phyloP scores from a whole-genome alignment of 139 green algal genomes.

The Bryopsis sp. region DNA sequence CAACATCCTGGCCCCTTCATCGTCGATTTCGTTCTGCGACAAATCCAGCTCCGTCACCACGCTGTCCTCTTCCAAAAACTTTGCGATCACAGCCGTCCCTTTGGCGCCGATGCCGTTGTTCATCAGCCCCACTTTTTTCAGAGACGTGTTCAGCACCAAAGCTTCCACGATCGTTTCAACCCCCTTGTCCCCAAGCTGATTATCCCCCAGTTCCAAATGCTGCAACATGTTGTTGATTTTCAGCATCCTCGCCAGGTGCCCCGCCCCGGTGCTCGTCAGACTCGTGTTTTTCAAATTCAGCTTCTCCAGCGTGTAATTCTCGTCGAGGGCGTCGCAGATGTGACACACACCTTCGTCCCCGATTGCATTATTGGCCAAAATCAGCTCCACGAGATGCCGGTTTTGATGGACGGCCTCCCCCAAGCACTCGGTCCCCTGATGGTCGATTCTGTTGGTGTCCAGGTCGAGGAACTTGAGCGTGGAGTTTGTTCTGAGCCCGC shows the following conservation, averaged over 20 bases:
- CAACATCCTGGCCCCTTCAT: background rate
- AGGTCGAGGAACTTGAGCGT: background rate
- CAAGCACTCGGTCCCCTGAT: background rate
- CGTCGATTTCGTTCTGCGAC: background rate
- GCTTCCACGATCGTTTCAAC: background rate
- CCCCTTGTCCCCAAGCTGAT: conserved; percentile 8
- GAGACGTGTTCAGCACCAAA: background rate
- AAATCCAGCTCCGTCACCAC: conserved; percentile 1
- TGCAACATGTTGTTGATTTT: conserved; percentile 5
- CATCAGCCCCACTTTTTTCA: background rate
- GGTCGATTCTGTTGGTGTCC: background rate
- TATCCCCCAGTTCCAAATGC: background rate
- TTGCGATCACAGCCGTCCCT: background rate
- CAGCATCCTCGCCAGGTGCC: background rate
- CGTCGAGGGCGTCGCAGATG: background rate
- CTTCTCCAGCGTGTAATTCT: background rate
- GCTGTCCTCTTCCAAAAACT: background rate
- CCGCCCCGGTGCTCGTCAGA: background rate
- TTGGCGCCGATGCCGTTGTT: background rate
- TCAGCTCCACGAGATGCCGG: background rate
- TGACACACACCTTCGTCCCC: conserved; percentile 8
- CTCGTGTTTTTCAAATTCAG: background rate
- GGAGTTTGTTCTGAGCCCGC: background rate
- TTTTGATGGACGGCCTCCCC: conserved; percentile 5
- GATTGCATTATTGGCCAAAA: background rate